phyloP scores from a whole-genome alignment of 306 rosid species.

The Boehmeria nivea region DNA sequence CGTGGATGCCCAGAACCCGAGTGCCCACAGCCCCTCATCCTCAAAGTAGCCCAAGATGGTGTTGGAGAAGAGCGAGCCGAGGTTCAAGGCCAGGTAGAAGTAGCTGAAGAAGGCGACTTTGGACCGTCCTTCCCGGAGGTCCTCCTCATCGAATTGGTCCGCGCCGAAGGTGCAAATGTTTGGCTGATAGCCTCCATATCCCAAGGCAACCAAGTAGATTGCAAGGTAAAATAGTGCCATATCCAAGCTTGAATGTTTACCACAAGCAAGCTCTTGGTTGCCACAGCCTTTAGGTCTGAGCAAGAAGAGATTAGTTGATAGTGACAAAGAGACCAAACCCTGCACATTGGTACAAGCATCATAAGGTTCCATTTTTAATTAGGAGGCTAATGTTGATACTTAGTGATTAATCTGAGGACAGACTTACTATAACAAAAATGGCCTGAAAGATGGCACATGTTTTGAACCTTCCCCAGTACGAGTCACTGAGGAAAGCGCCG shows the following conservation, averaged over 20 bases:
- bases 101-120: conserved; percentile 96
- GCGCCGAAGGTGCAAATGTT: conserved; percentile 93
- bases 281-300: conserved; percentile 86
- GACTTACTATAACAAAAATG: conserved; percentile 81
- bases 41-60: conserved; percentile 80
- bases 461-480: conserved; percentile 93
- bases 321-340: conserved; percentile 69
- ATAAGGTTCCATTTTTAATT: too few relatives aligned
- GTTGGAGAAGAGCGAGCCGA: conserved; percentile 92
- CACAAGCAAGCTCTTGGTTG: conserved; percentile 50
- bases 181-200: conserved; percentile 96
- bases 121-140: conserved; percentile 54
- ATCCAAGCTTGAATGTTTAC: conserved; percentile 50
- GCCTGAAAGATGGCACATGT: conserved; percentile 79
- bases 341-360: too few relatives aligned
- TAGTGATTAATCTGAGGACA: neutral
- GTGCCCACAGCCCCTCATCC: conserved; percentile 87
- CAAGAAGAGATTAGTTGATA: conserved; percentile 75
- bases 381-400: neutral
- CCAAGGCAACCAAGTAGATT: conserved; percentile 82
- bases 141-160: conserved; percentile 90
- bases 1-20: conserved; percentile 87
- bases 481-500: conserved; percentile 95
- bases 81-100: conserved; percentile 94
- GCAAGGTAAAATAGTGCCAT: conserved; percentile 78